Conservation (phyloP, 129 eudicot species). For the Artemisia annua region DNA sequence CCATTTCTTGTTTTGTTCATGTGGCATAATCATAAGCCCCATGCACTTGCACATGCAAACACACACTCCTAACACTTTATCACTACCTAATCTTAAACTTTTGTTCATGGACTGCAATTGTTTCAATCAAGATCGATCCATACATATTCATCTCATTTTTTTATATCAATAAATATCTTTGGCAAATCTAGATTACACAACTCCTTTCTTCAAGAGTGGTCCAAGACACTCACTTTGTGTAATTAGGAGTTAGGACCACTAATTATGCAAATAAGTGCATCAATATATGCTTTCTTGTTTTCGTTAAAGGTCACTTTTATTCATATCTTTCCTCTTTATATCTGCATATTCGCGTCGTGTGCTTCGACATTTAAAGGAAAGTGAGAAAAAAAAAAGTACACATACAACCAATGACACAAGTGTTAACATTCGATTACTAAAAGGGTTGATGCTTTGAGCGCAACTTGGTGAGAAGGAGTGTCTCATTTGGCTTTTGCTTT, state of each 20-base stretch:
- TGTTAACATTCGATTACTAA: slow-evolving; percentile 8
- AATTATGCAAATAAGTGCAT: slow-evolving; percentile 26
- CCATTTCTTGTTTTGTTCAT: slow-evolving; percentile 25
- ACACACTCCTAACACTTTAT: slow-evolving; percentile 39
- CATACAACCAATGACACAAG: slow-evolving; percentile 1
- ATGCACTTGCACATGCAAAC: slow-evolving; percentile 41
- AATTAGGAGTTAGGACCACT: slow-evolving; percentile 38
- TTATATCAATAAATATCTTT: slow-evolving; percentile 21
- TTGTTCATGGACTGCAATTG: slow-evolving; percentile 37
- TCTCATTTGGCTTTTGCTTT: neutral
- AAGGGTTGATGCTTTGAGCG: slow-evolving; percentile 8
- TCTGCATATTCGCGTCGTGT: neutral
- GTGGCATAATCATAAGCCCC: slow-evolving; percentile 43
- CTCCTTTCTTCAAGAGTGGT: slow-evolving; percentile 41
- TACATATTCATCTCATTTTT: slow-evolving; percentile 1
- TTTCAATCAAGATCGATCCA: slow-evolving; percentile 27
- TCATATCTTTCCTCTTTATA: neutral
- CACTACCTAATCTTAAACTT: slow-evolving; percentile 43
- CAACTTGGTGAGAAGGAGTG: neutral
- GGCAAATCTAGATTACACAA: slow-evolving; percentile 33
- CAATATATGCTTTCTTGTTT: slow-evolving; percentile 25
- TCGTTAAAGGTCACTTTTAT: slow-evolving; percentile 1
- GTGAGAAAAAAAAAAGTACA: slow-evolving; percentile 4
- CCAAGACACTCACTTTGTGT: slow-evolving; percentile 39
- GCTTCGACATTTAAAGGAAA: neutral